These are phyloP conservation scores for Cicer arietinum DNA, from an alignment of 306 rosid genomes.

Conservation along the genomic window DNA sequence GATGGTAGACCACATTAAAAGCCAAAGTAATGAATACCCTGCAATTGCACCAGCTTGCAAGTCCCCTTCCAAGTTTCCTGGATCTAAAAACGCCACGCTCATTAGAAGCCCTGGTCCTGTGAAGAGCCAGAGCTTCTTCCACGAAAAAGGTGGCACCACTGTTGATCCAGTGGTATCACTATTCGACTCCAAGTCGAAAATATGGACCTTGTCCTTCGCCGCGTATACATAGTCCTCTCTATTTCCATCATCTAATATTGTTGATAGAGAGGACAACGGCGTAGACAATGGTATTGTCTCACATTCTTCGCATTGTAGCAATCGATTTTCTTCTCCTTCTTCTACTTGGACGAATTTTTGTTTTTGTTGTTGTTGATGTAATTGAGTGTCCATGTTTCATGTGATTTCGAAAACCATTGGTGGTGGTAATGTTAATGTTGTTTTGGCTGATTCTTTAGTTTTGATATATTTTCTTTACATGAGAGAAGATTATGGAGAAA, in stretches of 20 bases:
- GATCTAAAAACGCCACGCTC: slow-evolving; percentile 83
- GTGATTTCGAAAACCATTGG: background rate
- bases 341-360: background rate
- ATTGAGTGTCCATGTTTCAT: slow-evolving; percentile 48
- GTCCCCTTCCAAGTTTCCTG: slow-evolving; percentile 78
- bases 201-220: slow-evolving; percentile 52
- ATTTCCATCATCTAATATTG: background rate
- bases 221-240: slow-evolving; percentile 38
- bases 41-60: slow-evolving; percentile 70
- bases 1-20: slow-evolving; percentile 70
- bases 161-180: background rate
- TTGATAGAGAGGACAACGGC: background rate
- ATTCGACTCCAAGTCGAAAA: slow-evolving; percentile 47
- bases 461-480: background rate
- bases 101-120: slow-evolving; percentile 79
- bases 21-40: slow-evolving; percentile 76
- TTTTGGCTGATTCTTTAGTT: slow-evolving; percentile 1
- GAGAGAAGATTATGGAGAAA: slow-evolving; percentile 49
- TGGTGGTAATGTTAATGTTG: slow-evolving; percentile 24
- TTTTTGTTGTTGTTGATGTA: background rate
- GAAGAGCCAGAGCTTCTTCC: slow-evolving; percentile 77
- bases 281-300: slow-evolving; percentile 49
- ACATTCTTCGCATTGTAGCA: slow-evolving; percentile 41
- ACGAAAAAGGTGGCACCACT: slow-evolving; percentile 61
- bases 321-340: slow-evolving; percentile 40